Evolutionary conservation across 2,329 filamentous ascomycete species (phyloP), one percentile per base, ranked within the genome.

Genomic region (Aspergillus quadrilineatus): DNA sequence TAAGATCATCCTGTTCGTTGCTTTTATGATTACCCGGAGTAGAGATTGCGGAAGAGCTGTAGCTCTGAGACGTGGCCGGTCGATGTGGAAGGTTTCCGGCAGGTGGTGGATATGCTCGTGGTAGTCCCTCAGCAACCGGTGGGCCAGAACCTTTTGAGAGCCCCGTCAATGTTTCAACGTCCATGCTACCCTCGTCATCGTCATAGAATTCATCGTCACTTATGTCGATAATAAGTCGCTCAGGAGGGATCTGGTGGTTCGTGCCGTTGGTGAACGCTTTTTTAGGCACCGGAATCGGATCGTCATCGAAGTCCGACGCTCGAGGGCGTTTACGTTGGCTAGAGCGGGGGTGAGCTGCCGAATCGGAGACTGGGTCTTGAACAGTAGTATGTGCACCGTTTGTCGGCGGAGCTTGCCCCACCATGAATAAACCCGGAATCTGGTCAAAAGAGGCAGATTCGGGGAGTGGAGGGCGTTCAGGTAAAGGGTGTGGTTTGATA

Each of bases 181-280:
- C 65, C 69, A 71, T 70, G n/a, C 55, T 46, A 9, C 60, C 62
- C 30, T 69, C 67, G 34, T 71, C 67, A 51, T 72, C 67, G 4
- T 64, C 69, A 48, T 74, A 71, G 7, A 71, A 78, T 56, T 88
- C 85, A 61, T 87, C 85, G 29, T 96, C 92, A 68, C 90, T 96
- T 39, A 95, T 87, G 62, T 95, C 85, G 63, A 96, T 96, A 39
- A 96, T 83, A 51, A 96, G 82, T 2, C 82, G 82, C 49, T 87
- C 80, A 50, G 82, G 77, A 26, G 59, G 53, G 4, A 32, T 44
- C n/a, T 53, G 50, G 26, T 39, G 12, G 12, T 48, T 60, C 3
- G 50, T 78, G 46, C 78, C 79, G 44, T 86, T 83, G 10, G 82
- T 83, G 64, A 87, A 86, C 4, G 85, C 82, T 48, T 87, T 84